Conservation (phyloP, 2,329 filamentous ascomycete species). For the Botrytis fragariae region DNA sequence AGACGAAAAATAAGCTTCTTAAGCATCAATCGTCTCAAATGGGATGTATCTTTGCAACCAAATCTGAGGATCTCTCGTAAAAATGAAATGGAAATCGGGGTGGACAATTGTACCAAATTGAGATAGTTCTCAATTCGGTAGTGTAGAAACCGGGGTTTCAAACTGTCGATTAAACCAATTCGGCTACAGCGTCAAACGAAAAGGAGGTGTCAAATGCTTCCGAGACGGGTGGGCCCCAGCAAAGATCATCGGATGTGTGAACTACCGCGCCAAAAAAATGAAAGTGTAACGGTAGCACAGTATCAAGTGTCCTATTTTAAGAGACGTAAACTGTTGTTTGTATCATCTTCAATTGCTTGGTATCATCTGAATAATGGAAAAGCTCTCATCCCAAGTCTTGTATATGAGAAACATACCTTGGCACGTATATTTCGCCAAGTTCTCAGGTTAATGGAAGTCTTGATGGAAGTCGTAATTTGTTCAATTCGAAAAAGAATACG, state of each 20-base stretch:
- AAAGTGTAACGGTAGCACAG: background rate
- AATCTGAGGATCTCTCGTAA: background rate
- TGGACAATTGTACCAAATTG: conserved; percentile 19
- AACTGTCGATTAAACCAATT: conserved; percentile 30
- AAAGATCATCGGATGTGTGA: background rate
- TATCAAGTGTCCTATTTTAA: conserved; percentile 1
- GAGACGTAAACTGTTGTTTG: background rate
- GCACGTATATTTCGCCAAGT: background rate
- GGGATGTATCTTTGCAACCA: background rate
- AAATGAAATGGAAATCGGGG: background rate
- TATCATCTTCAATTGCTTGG: background rate
- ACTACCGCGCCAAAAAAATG: background rate
- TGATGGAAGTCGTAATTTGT: background rate
- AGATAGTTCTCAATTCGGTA: conserved; percentile 7
- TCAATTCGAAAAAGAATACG: background rate
- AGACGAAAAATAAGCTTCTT: background rate
- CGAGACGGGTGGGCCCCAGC: background rate
- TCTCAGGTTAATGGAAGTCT: background rate
- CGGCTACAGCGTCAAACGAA: conserved; percentile 26
- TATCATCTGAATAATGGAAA: background rate
- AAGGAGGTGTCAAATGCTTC: background rate
- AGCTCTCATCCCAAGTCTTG: background rate
- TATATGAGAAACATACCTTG: background rate
- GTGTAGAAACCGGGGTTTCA: conserved; percentile 15
- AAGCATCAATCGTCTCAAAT: conserved; percentile 5